Base-by-base conservation (phyloP, 805 yeast genomes). In the Zygosaccharomyces rouxii region DNA sequence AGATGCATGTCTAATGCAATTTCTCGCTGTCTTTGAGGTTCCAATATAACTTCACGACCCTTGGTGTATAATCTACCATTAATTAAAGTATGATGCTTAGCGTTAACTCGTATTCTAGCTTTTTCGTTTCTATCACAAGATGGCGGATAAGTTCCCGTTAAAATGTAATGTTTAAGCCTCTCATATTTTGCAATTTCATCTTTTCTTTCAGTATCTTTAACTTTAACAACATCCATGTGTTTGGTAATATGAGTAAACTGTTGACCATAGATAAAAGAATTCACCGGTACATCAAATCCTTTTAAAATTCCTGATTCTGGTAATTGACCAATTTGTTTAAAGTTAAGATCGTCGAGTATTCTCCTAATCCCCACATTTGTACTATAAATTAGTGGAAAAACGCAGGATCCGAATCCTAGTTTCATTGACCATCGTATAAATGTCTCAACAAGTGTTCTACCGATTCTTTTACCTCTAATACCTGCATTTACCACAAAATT, bases 401-500 rank as follows among this genome's bases (percentile, higher is more conserved):
- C 78, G 5, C 87, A 78, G 55, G 89, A 86, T 0, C 92, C 86
- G 67, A 86, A 92, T 3, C 97, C 97, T 35, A 94, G 71, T 52
- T 81, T 74, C 11, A 92, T 92, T 1, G 97, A 89, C 98, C 98
- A 94, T 51, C 84, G 88, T 21, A 90, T 64, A 57, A 81, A 88
- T 57, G 95, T 84, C 58, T 89, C 95, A 14, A 86, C 83, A 52
- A 94, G 66, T 0, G 94, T 85, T 47, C 84, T 73, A 4, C 98
- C 99, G 23, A 94, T 87, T 4, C 97, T 96, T 63, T 86, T 87
- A 22, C 92, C 89, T 58, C 99, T 73, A 56, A 88, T 88, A 55
- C 96, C 96, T 3, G 95, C 94, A 66, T 92, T 89, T 2, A 92
- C 98, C 30, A 92, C 70, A 57, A 92, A 86, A 18, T 84, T 84